Conservation (phyloP, 2,329 filamentous ascomycete genomes). For the Biscogniauxia sp. region DNA sequence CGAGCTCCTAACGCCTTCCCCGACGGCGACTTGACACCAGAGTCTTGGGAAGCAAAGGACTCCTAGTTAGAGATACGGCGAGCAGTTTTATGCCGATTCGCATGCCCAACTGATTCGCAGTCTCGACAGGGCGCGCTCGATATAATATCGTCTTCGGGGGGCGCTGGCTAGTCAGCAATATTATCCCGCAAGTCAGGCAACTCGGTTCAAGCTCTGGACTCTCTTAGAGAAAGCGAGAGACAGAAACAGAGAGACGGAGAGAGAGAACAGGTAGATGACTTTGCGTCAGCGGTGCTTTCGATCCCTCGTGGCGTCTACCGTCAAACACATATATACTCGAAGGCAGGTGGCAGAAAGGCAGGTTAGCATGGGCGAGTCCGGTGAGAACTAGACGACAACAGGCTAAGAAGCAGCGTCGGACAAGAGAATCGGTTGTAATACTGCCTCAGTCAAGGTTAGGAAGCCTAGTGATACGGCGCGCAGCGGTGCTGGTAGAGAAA, state of each 20-base stretch:
- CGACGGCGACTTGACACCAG: slow-evolving; percentile 20
- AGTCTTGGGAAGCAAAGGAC: slow-evolving; percentile 15
- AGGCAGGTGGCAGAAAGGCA: slow-evolving; percentile 13
- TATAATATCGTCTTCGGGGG: slow-evolving; percentile 9
- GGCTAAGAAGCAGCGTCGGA: slow-evolving; percentile 44
- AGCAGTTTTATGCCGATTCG: slow-evolving; percentile 16
- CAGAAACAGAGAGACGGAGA: no score
- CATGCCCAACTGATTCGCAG: slow-evolving; percentile 22
- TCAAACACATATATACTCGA: slow-evolving; percentile 25
- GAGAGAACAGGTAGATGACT: slow-evolving; percentile 7
- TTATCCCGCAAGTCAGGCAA: slow-evolving; percentile 10
- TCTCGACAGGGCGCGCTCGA: slow-evolving; percentile 14
- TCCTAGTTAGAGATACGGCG: slow-evolving; percentile 15
- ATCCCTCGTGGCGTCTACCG: slow-evolving; percentile 15
- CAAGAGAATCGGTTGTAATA: slow-evolving; percentile 53
- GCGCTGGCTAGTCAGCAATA: slow-evolving; percentile 17
- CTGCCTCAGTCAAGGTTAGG: slow-evolving; percentile 45
- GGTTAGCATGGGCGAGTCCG: slow-evolving; percentile 20
- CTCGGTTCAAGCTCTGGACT: slow-evolving; percentile 8
- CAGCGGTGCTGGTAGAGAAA: slow-evolving; percentile 44
- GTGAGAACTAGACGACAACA: slow-evolving; percentile 24
- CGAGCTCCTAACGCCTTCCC: slow-evolving; percentile 26
- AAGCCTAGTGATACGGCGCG: slow-evolving; percentile 49
- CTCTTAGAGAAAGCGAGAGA: neutral
- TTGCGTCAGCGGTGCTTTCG: slow-evolving; percentile 9